Conservation (phyloP, 2,329 filamentous ascomycete species). For the Colletotrichum sp. region DNA sequence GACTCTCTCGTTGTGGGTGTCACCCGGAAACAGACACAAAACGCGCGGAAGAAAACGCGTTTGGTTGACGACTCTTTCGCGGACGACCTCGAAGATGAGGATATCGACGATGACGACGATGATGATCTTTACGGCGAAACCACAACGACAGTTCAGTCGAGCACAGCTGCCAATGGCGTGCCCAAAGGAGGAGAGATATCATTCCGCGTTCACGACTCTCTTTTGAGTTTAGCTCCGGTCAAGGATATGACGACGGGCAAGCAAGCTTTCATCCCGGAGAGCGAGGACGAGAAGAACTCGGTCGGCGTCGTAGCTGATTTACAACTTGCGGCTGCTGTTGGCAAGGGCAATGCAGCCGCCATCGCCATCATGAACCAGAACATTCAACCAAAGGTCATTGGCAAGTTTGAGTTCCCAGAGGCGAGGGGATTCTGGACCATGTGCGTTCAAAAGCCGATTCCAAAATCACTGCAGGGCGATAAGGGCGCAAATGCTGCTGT, state of each 20-base stretch:
- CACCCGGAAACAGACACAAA: slow-evolving; percentile 67
- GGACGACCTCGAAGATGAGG: slow-evolving; percentile 58
- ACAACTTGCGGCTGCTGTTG: slow-evolving; percentile 65
- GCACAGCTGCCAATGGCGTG: slow-evolving; percentile 40
- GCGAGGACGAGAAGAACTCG: slow-evolving; percentile 48
- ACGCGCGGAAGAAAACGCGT: slow-evolving; percentile 67
- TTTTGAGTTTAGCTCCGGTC: slow-evolving; percentile 82
- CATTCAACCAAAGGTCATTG: slow-evolving; percentile 75
- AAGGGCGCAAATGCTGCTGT: slow-evolving; percentile 55
- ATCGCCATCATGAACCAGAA: slow-evolving; percentile 80
- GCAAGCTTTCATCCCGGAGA: slow-evolving; percentile 45
- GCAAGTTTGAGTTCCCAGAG: slow-evolving; percentile 73
- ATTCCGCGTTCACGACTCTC: slow-evolving; percentile 78
- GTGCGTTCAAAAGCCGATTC: slow-evolving; percentile 68
- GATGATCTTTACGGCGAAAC: slow-evolving; percentile 62
- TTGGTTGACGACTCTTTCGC: slow-evolving; percentile 58
- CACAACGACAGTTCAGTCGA: slow-evolving; percentile 33
- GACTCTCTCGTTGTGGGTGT: slow-evolving; percentile 86
- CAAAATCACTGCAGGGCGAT: slow-evolving; percentile 61
- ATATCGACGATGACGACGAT: slow-evolving; percentile 66
- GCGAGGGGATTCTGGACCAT: slow-evolving; percentile 84
- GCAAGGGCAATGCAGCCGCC: slow-evolving; percentile 69
- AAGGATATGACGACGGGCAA: slow-evolving; percentile 75
- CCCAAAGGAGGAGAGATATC: slow-evolving; percentile 66
- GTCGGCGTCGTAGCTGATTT: slow-evolving; percentile 59